A percentile compares a stretch with the other conserved stretches of the same genome.
Evolutionary conservation across 2,329 filamentous ascomycete species (phyloP).

Genomic region (Colletotrichum horii): DNA sequence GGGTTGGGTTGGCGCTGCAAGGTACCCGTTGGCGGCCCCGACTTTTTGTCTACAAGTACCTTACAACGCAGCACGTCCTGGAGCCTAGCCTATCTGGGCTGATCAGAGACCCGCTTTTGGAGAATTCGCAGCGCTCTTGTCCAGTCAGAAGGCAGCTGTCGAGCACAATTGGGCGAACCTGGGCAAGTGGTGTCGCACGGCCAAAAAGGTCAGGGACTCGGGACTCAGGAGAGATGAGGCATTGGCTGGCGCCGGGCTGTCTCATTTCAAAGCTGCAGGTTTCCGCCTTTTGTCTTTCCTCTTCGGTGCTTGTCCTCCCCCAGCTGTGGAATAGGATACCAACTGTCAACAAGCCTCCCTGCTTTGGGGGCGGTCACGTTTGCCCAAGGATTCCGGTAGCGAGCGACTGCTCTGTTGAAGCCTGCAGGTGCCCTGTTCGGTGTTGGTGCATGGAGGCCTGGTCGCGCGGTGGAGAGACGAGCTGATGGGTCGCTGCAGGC

Average conservation of each 20-base stretch:
- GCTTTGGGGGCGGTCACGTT: constrained; percentile 1
- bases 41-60: neutral
- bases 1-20: constrained; percentile 14
- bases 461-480: neutral
- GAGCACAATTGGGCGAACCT: neutral
- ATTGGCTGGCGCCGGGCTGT: constrained; percentile 1
- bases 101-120: neutral
- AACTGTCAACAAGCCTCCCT: neutral
- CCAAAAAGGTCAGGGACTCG: neutral
- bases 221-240: neutral
- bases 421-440: too few species aligned
- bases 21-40: constrained; percentile 9
- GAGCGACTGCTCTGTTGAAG: neutral
- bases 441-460: neutral
- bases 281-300: constrained; percentile 16
- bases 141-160: neutral
- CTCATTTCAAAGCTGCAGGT: constrained; percentile 17
- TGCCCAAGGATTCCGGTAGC: neutral
- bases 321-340: neutral
- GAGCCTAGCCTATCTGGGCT: neutral
- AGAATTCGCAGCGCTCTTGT: neutral
- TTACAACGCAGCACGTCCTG: too few species aligned
- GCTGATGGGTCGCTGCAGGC: neutral
- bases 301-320: neutral
- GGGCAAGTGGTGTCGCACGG: neutral